phyloP scores from a whole-genome alignment of 148 eudicot species.

The Rhododendron simsii region DNA sequence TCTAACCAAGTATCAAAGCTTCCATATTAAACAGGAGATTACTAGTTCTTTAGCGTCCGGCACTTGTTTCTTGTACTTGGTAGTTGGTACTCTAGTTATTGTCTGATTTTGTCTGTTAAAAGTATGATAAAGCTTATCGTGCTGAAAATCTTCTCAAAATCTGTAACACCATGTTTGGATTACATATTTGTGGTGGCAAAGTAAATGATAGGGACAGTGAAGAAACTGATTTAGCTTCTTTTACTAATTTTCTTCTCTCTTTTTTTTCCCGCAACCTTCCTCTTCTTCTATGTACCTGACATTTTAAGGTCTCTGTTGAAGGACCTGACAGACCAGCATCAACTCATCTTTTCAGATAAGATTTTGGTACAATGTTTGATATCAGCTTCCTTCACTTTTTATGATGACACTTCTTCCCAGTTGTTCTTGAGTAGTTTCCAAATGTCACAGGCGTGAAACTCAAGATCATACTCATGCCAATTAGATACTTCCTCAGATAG shows the following conservation, averaged over 20 bases:
- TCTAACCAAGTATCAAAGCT: neutral
- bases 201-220: neutral
- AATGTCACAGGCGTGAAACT: too few species aligned
- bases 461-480: too few species aligned
- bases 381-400: slow-evolving; percentile 70
- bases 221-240: neutral
- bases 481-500: too few species aligned
- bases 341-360: slow-evolving; percentile 5
- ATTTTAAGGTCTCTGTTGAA: too few species aligned
- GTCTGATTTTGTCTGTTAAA: neutral
- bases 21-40: neutral
- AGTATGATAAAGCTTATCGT: neutral
- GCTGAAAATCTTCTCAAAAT: neutral
- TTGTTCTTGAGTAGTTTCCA: too few species aligned
- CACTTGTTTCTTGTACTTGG: neutral
- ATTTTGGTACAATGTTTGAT: slow-evolving; percentile 34
- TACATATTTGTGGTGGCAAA: too few species aligned
- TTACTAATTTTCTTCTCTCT: too few species aligned
- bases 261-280: neutral
- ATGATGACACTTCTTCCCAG: slow-evolving; percentile 36
- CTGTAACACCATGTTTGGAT: neutral
- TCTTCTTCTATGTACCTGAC: neutral
- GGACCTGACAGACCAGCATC: too few species aligned
- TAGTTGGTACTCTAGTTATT: neutral
- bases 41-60: neutral